A percentile compares a stretch with the other conserved stretches of the same genome.
phyloP scores from a whole-genome alignment of 805 yeast genomes.

The Teunomyces tritomae region DNA sequence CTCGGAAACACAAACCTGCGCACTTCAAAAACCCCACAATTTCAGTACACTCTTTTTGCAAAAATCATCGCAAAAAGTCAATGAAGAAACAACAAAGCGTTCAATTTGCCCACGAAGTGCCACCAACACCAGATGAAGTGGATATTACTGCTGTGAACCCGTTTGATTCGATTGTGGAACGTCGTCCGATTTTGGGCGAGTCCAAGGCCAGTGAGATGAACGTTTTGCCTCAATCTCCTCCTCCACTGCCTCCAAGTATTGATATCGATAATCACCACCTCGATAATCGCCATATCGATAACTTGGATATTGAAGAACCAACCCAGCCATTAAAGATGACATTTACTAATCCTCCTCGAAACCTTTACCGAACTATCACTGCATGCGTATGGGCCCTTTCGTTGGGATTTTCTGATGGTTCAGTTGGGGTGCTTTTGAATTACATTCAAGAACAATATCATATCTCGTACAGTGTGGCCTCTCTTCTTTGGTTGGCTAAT shows the following conservation, averaged over 20 bases:
- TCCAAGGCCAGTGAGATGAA: not conserved
- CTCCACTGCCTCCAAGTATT: not conserved
- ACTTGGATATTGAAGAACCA: not conserved
- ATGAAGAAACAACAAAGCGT: not conserved
- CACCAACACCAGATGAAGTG: not conserved
- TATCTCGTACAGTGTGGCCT: constrained; percentile 17
- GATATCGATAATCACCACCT: not conserved
- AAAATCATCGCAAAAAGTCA: not conserved
- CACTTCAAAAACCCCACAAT: not conserved
- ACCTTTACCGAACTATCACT: constrained; percentile 14
- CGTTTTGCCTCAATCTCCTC: not conserved
- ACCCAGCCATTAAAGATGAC: constrained; percentile 11
- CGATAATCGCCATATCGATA: not conserved
- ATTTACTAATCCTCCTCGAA: constrained; percentile 14
- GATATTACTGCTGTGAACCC: not conserved
- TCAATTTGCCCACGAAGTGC: not conserved
- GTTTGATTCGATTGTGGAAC: not conserved
- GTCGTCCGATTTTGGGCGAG: not conserved
- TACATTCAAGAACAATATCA: constrained; percentile 18
- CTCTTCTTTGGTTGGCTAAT: constrained; percentile 21
- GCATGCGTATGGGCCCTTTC: constrained; percentile 17
- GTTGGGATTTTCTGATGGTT: constrained; percentile 18
- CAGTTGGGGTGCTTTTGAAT: constrained; percentile 22
- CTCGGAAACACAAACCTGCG: not conserved
- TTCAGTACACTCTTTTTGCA: not conserved